Conservation (phyloP, 192 early-diverging fungal species). For the Linnemannia exigua region DNA sequence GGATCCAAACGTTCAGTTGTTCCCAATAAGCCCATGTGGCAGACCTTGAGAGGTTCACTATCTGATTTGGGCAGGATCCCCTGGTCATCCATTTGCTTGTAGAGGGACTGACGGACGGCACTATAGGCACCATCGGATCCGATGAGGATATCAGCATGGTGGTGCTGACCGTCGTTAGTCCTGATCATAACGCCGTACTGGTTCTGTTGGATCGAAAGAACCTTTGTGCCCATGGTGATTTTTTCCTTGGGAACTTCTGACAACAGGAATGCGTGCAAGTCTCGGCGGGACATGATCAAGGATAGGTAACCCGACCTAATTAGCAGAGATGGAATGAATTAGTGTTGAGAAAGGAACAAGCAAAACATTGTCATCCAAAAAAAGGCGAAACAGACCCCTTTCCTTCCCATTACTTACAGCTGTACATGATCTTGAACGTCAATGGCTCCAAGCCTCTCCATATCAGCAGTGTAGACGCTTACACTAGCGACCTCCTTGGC, state of each 20-base stretch:
- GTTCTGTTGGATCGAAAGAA: constrained; percentile 8
- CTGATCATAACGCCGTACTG: constrained; percentile 14
- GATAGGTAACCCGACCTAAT: background rate
- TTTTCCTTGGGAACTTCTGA: constrained; percentile 7
- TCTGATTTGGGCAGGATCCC: constrained; percentile 15
- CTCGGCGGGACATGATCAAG: constrained; percentile 2
- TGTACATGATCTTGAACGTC: background rate
- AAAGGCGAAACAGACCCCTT: background rate
- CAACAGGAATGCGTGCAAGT: background rate
- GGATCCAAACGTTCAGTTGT: constrained; percentile 19
- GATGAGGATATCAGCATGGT: constrained; percentile 23
- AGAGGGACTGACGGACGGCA: constrained; percentile 22
- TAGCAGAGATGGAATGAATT: background rate
- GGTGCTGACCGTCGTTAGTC: constrained; percentile 15
- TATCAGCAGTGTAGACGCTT: constrained; percentile 1
- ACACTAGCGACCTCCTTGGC: background rate
- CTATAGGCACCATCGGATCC: constrained; percentile 31
- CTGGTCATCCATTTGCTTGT: constrained; percentile 8
- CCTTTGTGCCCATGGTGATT: background rate
- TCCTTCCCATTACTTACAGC: background rate
- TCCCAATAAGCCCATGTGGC: constrained; percentile 26
- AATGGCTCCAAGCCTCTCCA: background rate
- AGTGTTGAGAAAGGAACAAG: background rate
- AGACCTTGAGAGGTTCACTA: constrained; percentile 9
- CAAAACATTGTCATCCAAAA: background rate